Evolutionary conservation across 2,329 filamentous ascomycete genomes (phyloP), one percentile per base, ranked within the genome.

Genomic region (Corinectria fuckeliana): DNA sequence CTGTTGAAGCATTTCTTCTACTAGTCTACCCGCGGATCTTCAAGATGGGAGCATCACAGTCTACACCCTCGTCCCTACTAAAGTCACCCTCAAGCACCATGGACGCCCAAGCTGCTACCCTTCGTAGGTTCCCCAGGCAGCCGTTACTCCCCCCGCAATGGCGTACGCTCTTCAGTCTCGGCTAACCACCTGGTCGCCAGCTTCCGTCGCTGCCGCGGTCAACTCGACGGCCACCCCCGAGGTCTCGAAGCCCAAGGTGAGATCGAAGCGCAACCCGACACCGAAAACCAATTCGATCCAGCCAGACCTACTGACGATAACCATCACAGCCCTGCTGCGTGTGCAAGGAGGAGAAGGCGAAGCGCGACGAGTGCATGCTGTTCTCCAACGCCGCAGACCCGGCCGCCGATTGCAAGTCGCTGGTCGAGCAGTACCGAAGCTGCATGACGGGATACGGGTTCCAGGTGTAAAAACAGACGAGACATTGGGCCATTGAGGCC

Each of bases 311-410:
- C 63, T 65, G 23, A 67, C 50, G n/a, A 34, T 11, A 18, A 2
- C 4, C 9, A 16, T 4, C 5, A 60, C 72, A 97, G 92, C 94
- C 94, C 41, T 98, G 95, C 85, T 98, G 95, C 76, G 95, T 98
- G 26, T 99, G 95, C 87, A 97, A 93, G 75, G 88, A 95, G 42
- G 93, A 99, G 78, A 99, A 99, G 78, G 84, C 91, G 36, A 85
- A 85, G 69, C 92, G 95, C 64, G 95, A 99, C 80, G 93, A 99
- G 79, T 99, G 95, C 83, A 98, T 99, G 94, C 91, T 99, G 56
- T 97, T 98, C 82, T 96, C 92, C 56, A 93, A 87, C 63, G 85
- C 91, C 61, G 84, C 89, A 72, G 90, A 97, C 74, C 92, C 95
- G 36, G 86, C 91, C 70, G 84, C 87, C 72, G 93, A 96, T 71